Percentiles rank a stretch among this genome's conserved stretches.
phyloP scores from a whole-genome alignment of 2,329 filamentous ascomycete species.

The Alternaria conjuncta region DNA sequence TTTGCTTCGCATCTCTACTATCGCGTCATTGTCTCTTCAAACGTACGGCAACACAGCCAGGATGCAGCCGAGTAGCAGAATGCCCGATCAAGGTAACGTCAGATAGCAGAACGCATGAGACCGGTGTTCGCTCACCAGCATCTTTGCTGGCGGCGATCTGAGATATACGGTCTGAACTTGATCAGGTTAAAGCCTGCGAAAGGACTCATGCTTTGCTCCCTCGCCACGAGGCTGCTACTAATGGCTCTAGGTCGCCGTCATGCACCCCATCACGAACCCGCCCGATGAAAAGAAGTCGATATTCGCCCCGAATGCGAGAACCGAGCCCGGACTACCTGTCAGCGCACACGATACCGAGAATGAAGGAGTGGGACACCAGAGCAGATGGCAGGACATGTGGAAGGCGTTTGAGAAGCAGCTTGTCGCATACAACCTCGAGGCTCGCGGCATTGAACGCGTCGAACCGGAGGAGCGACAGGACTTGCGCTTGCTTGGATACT shows the following conservation, averaged over 20 bases:
- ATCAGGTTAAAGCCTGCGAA: conserved; percentile 62
- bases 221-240: conserved; percentile 33
- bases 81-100: conserved; percentile 48
- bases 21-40: not conserved
- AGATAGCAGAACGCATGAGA: conserved; percentile 45
- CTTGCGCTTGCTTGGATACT: conserved; percentile 59
- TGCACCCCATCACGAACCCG: conserved; percentile 21
- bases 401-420: conserved; percentile 51
- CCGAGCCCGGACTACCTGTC: conserved; percentile 20
- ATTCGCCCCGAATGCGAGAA: conserved; percentile 30
- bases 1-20: not conserved
- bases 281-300: conserved; percentile 19
- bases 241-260: conserved; percentile 41
- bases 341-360: conserved; percentile 10
- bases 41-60: conserved; percentile 39
- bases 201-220: conserved; percentile 58
- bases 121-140: conserved; percentile 41
- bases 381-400: conserved; percentile 29
- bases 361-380: not conserved
- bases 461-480: conserved; percentile 61
- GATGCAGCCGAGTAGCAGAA: conserved; percentile 44
- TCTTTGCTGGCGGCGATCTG: conserved; percentile 47
- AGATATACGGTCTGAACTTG: conserved; percentile 63
- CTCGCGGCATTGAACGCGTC: conserved; percentile 66
- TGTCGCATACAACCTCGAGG: conserved; percentile 62